These are phyloP conservation scores for Kitagawia praeruptora DNA, from an alignment of 129 eudicot species.

Conservation along the genomic window DNA sequence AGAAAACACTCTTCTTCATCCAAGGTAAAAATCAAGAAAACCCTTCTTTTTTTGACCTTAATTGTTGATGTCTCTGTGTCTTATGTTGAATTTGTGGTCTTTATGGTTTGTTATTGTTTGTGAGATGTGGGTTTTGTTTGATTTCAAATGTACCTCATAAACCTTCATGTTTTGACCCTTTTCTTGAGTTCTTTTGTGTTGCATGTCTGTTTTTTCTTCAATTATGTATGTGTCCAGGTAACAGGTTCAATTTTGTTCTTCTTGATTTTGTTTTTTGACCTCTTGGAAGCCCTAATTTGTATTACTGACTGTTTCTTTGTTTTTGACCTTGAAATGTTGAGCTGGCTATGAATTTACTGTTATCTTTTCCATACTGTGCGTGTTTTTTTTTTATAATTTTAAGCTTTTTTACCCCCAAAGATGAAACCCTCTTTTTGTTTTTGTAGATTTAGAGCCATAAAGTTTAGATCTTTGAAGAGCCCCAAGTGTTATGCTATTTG, in stretches of 20 bases:
- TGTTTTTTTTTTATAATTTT: background rate
- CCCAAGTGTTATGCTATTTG: background rate
- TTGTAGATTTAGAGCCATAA: background rate
- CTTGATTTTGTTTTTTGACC: background rate
- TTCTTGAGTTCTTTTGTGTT: background rate
- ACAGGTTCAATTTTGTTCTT: background rate
- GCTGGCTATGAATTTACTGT: background rate
- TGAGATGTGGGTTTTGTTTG: background rate
- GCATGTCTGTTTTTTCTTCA: background rate
- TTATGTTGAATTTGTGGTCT: background rate
- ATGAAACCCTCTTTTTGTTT: background rate
- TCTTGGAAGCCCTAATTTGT: background rate
- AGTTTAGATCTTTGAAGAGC: background rate
- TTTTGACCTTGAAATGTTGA: background rate
- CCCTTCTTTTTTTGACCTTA: background rate
- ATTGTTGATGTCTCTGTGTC: background rate
- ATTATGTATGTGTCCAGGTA: background rate
- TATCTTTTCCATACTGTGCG: background rate
- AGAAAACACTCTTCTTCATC: background rate
- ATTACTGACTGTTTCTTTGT: background rate
- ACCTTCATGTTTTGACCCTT: background rate
- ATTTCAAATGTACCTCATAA: background rate
- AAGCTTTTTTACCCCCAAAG: background rate
- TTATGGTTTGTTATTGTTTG: background rate
- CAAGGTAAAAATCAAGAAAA: background rate